phyloP scores from a whole-genome alignment of 2,329 filamentous ascomycete genomes.

The Paracoccidioides brasiliensis region DNA sequence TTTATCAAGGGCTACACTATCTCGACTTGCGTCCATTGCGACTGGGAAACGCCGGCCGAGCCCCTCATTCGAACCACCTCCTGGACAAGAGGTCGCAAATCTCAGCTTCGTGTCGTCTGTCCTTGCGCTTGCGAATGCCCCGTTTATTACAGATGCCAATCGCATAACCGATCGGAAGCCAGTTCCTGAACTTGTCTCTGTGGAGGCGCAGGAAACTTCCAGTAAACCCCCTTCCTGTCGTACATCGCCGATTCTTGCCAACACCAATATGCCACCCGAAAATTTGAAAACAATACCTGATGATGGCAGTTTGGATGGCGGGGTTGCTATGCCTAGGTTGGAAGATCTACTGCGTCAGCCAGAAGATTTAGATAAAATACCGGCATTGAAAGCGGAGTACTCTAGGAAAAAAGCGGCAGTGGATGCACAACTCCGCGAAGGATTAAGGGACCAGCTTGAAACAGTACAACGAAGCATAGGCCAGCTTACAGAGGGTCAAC shows the following conservation, averaged over 20 bases:
- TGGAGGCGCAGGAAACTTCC: neutral
- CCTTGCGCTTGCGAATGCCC: conserved; percentile 1
- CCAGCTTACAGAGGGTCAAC: conserved; percentile 77
- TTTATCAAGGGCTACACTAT: neutral
- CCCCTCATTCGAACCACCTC: neutral
- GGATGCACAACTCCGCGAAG: conserved; percentile 78
- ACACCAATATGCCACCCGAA: neutral
- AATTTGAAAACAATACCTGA: conserved; percentile 21
- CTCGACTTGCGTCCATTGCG: neutral
- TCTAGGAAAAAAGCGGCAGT: conserved; percentile 84
- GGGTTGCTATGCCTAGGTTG: conserved; percentile 57
- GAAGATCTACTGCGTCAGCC: conserved; percentile 87
- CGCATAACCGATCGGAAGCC: neutral
- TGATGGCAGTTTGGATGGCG: conserved; percentile 41
- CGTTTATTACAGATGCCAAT: neutral
- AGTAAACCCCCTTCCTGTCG: neutral
- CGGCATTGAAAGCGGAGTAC: conserved; percentile 80
- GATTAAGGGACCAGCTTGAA: conserved; percentile 83
- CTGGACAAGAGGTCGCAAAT: neutral
- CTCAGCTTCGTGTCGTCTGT: neutral
- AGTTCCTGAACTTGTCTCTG: neutral
- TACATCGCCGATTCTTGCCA: neutral
- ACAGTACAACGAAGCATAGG: conserved; percentile 88
- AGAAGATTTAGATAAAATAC: conserved; percentile 94
- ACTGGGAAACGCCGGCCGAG: neutral